phyloP scores from a whole-genome alignment of 1,284 basidiomycete genomes.

The Trametes pubescens region DNA sequence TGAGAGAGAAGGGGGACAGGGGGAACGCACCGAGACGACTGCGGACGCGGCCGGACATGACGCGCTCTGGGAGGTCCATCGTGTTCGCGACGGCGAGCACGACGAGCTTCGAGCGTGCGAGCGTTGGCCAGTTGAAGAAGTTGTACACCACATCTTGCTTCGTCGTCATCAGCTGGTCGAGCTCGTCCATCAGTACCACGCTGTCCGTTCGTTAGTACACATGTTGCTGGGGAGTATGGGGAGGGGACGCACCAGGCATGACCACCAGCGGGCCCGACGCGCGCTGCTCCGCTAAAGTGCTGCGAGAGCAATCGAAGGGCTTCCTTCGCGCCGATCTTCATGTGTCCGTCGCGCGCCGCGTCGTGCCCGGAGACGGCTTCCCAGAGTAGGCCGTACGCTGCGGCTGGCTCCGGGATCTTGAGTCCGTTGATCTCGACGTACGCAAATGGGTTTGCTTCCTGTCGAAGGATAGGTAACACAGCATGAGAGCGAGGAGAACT shows the following conservation, averaged over 20 bases:
- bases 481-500: neutral
- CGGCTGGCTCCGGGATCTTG: conserved; percentile 87
- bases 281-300: conserved; percentile 64
- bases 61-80: conserved; percentile 96
- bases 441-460: conserved; percentile 94
- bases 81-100: conserved; percentile 99
- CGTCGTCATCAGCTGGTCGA: conserved; percentile 94
- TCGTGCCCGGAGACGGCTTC: conserved; percentile 85
- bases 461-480: conserved; percentile 2
- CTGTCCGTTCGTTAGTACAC: conserved; percentile 50
- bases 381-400: conserved; percentile 91
- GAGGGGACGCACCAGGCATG: conserved; percentile 68
- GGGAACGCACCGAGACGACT: conserved; percentile 82
- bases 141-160: conserved; percentile 99
- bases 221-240: neutral
- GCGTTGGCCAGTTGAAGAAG: conserved; percentile 99
- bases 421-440: conserved; percentile 99
- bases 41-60: conserved; percentile 91
- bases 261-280: conserved; percentile 63
- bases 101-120: conserved; percentile 86
- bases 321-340: conserved; percentile 74
- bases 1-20: too few relatives aligned
- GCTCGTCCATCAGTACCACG: conserved; percentile 97
- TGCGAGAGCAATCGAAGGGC: conserved; percentile 70
- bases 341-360: conserved; percentile 63